These are phyloP conservation scores for Misopates orontium DNA, from an alignment of 257 asterid genomes.

Conservation along the genomic window DNA sequence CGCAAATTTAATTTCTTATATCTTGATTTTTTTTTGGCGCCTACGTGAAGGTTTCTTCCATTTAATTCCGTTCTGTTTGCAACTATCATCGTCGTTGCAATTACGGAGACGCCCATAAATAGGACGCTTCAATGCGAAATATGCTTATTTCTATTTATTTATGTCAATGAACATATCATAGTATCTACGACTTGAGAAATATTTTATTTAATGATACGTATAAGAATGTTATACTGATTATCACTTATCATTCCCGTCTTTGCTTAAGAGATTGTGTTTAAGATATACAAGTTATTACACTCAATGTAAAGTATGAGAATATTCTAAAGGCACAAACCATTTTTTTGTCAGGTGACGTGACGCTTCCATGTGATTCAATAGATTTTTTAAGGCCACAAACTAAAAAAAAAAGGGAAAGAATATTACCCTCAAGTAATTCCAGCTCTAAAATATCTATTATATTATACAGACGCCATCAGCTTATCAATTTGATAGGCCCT, in stretches of 20 bases:
- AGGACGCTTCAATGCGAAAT: no score
- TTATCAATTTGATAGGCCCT: not conserved
- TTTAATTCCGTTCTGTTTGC: no score
- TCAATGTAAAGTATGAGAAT: conserved; percentile 31
- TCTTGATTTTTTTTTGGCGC: no score
- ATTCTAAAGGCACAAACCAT: conserved; percentile 42
- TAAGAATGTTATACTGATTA: not conserved
- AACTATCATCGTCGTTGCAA: no score
- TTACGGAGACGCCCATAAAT: no score
- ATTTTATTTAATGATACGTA: not conserved
- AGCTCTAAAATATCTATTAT: not conserved
- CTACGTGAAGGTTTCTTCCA: no score
- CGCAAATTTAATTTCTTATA: no score
- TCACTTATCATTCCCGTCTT: not conserved
- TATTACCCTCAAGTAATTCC: not conserved
- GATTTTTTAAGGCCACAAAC: not conserved
- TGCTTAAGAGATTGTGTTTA: conserved; percentile 22
- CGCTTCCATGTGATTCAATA: not conserved
- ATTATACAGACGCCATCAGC: not conserved
- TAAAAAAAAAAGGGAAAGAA: not conserved
- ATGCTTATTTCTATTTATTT: not conserved
- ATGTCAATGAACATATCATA: not conserved
- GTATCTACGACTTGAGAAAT: not conserved
- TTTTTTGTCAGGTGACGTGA: conserved; percentile 13
- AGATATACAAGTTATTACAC: conserved; percentile 21